Evolutionary conservation across 1,139 yeast genomes (phyloP), one percentile per base, ranked within the genome.

Genomic region (Yamadazyma sp.): DNA sequence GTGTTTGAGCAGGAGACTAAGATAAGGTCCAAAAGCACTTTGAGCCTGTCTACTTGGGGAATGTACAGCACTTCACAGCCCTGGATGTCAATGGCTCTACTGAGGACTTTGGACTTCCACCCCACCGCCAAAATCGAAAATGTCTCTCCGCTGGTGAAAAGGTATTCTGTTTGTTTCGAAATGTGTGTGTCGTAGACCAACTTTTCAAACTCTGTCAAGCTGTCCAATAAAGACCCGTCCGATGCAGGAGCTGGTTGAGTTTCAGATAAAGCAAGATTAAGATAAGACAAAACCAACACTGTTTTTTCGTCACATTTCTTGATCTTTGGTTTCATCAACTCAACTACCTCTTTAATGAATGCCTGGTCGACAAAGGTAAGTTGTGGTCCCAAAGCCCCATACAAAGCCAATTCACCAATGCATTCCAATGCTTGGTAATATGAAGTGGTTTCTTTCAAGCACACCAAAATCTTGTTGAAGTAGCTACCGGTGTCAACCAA

Each of bases 121-220:
- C 97, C 96, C 20, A 81, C 73, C 0, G 87, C 80, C 5, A 83
- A 54, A 14, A 87, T 67, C 24, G 87, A 73, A 20, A 89, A 62
- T 0, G 96, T 92, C 57, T 92, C 97, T 40, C 97, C 97, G 38
- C 83, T 74, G 0, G 90, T 49, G 51, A 92, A 88, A 28, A 85
- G 62, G 40, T 71, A 77, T 44, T 90, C 97, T 9, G 80, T 69
- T 46, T 86, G 89, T 46, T 85, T 87, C 1, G 89, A 76, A 6
- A 57, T 56, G 52, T 85, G 82, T 0, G 86, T 72, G 4, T 76
- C 82, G 50, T 71, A 78, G 2, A 88, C 53, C 1, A 63, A 50
- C 9, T 69, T 57, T 42, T 80, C 82, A 46, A 65, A 66, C 0
- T 51, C 61, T 13, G 60, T 47, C 6, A 56, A 50, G 5, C 52